Evolutionary conservation across 106 monocot genomes (phyloP).

Genomic region (Allium cepa): DNA sequence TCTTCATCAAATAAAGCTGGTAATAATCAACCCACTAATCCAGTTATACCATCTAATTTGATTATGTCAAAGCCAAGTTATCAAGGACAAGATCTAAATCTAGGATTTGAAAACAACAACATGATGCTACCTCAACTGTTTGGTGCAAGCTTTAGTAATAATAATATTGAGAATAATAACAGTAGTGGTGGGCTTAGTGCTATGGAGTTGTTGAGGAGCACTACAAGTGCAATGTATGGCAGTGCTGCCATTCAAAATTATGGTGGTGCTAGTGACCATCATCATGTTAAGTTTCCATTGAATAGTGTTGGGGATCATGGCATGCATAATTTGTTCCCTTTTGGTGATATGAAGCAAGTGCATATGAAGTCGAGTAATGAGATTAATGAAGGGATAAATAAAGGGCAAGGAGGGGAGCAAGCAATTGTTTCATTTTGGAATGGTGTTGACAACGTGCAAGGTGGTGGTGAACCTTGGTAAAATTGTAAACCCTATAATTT

Average conservation of each 20-base stretch:
- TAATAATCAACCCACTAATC: neutral
- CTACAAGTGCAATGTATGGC: constrained; percentile 5
- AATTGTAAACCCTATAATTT: neutral
- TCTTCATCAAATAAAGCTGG: neutral
- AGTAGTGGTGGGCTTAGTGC: constrained; percentile 5
- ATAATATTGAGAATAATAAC: too few relatives aligned
- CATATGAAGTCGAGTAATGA: constrained; percentile 1
- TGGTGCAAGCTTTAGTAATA: neutral
- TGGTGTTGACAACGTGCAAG: neutral
- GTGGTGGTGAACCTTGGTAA: constrained; percentile 24
- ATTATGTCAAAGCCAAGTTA: neutral
- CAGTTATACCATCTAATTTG: neutral
- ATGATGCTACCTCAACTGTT: neutral
- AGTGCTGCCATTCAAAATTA: neutral
- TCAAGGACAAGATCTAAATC: constrained; percentile 8
- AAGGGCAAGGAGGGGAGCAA: constrained; percentile 11
- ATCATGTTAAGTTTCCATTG: neutral
- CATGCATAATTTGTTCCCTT: constrained; percentile 30
- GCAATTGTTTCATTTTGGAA: constrained; percentile 15
- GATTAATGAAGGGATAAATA: constrained; percentile 3
- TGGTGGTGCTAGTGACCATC: constrained; percentile 1
- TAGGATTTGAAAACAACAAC: constrained; percentile 9
- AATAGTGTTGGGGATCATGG: neutral
- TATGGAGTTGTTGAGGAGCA: constrained; percentile 20
- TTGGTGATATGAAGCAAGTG: constrained; percentile 21